Conservation (phyloP, 2,329 filamentous ascomycete species). For the Peltaster fructicola region DNA sequence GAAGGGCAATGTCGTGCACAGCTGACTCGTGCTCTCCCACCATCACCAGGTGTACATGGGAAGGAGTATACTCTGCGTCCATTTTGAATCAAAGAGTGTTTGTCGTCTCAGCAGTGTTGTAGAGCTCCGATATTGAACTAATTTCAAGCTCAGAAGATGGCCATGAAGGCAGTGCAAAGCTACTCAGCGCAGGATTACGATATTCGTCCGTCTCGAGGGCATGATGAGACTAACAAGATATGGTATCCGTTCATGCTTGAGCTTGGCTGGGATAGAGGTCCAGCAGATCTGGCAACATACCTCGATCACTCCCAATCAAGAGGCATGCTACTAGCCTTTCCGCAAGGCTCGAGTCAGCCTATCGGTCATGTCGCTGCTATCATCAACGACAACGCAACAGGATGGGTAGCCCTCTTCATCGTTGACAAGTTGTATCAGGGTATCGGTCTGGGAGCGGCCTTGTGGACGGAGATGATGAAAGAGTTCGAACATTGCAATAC, state of each 20-base stretch:
- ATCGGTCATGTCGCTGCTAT: slow-evolving; percentile 19
- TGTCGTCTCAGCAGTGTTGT: no score
- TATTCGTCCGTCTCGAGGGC: slow-evolving; percentile 7
- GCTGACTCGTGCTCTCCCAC: no score
- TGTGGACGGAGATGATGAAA: slow-evolving; percentile 16
- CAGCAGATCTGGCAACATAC: slow-evolving; percentile 17
- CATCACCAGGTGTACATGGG: no score
- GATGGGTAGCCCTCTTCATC: slow-evolving; percentile 23
- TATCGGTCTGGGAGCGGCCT: slow-evolving; percentile 15
- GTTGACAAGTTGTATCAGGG: slow-evolving; percentile 16
- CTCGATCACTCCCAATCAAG: slow-evolving; percentile 12
- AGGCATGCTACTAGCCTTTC: slow-evolving; percentile 18
- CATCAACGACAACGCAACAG: slow-evolving; percentile 19
- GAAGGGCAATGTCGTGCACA: no score
- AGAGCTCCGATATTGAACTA: no score
- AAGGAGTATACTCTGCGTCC: no score
- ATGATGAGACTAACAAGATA: slow-evolving; percentile 8
- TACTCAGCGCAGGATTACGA: slow-evolving; percentile 7
- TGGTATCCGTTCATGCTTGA: slow-evolving; percentile 21
- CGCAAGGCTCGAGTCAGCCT: slow-evolving; percentile 10
- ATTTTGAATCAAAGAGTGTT: no score
- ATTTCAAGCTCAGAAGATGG: no score
- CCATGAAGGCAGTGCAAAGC: no score
- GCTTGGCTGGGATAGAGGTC: slow-evolving; percentile 20
- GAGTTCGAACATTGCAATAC: slow-evolving; percentile 10